Conservation (phyloP, 177 flowering plant species). For the Vitis hybrid region DNA sequence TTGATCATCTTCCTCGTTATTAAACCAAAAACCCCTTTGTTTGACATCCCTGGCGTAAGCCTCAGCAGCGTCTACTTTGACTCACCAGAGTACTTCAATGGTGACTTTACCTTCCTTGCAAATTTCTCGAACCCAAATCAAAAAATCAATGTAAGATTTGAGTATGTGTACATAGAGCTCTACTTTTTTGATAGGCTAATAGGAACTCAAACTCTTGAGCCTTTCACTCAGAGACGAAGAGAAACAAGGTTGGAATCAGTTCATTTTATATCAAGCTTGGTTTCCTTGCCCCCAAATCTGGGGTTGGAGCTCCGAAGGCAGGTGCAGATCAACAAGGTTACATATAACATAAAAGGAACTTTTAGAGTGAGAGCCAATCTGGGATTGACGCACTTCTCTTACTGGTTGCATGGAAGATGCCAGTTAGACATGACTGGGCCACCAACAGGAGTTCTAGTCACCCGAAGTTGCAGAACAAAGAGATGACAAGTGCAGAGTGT, state of each 20-base stretch:
- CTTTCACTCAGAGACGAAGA: slow-evolving; percentile 53
- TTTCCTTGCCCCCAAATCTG: slow-evolving; percentile 54
- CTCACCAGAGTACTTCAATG: slow-evolving; percentile 64
- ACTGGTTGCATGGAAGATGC: slow-evolving; percentile 73
- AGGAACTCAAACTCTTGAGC: slow-evolving; percentile 53
- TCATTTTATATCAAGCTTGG: slow-evolving; percentile 74
- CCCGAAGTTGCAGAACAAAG: slow-evolving; percentile 63
- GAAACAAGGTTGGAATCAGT: slow-evolving; percentile 48
- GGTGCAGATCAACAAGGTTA: slow-evolving; percentile 54
- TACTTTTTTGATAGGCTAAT: slow-evolving; percentile 59
- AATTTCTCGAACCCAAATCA: slow-evolving; percentile 85
- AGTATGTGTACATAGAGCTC: slow-evolving; percentile 57
- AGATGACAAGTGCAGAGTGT: slow-evolving; percentile 31
- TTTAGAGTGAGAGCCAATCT: slow-evolving; percentile 57
- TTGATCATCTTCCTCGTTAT: slow-evolving; percentile 58
- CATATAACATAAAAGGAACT: slow-evolving; percentile 55
- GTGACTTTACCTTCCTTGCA: slow-evolving; percentile 67
- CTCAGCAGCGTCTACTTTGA: slow-evolving; percentile 76
- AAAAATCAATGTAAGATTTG: slow-evolving; percentile 58
- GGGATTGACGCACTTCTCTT: slow-evolving; percentile 59
- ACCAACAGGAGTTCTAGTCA: slow-evolving; percentile 62
- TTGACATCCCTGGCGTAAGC: slow-evolving; percentile 61
- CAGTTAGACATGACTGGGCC: slow-evolving; percentile 76
- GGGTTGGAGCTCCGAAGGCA: slow-evolving; percentile 62
- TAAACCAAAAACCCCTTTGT: slow-evolving; percentile 59